A percentile compares a stretch with the other conserved stretches of the same genome.
Evolutionary conservation across 192 early-diverging fungal species (phyloP).

Genomic region (Geosiphon pyriformis): DNA sequence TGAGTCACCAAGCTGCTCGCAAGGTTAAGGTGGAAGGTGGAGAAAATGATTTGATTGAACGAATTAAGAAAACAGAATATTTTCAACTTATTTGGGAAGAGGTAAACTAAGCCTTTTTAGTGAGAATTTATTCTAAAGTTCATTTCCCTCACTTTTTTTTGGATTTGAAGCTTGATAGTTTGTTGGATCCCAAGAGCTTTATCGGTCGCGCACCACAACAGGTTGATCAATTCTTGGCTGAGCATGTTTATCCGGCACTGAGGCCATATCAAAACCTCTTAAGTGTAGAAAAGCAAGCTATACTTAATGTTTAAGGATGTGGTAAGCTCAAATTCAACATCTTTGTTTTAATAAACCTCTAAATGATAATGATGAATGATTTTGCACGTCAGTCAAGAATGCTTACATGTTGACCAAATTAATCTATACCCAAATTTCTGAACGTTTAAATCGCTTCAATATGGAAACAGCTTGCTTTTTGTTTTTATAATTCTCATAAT

Average conservation of each 20-base stretch:
- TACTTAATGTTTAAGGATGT: conserved; percentile 72
- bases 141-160: background rate
- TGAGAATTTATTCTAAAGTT: background rate
- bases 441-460: too few relatives aligned
- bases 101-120: conserved; percentile 28
- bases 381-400: too few relatives aligned
- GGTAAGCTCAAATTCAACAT: too few relatives aligned
- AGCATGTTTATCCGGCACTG: conserved; percentile 80
- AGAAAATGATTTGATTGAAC: conserved; percentile 93
- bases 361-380: too few relatives aligned
- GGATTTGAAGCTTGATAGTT: conserved; percentile 41
- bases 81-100: conserved; percentile 82
- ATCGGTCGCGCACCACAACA: conserved; percentile 93
- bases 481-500: too few relatives aligned
- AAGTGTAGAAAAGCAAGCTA: conserved; percentile 55
- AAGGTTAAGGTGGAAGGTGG: conserved; percentile 89
- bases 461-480: too few relatives aligned
- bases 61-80: conserved; percentile 75
- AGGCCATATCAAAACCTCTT: conserved; percentile 65
- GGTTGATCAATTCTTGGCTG: conserved; percentile 76
- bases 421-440: too few relatives aligned
- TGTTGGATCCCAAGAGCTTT: conserved; percentile 89
- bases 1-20: conserved; percentile 86
- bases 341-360: too few relatives aligned
- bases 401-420: too few relatives aligned